Percentiles rank a stretch among this genome's conserved stretches.
Evolutionary conservation across 2,329 filamentous ascomycete species (phyloP).

Genomic region (Pseudogymnoascus sp.): DNA sequence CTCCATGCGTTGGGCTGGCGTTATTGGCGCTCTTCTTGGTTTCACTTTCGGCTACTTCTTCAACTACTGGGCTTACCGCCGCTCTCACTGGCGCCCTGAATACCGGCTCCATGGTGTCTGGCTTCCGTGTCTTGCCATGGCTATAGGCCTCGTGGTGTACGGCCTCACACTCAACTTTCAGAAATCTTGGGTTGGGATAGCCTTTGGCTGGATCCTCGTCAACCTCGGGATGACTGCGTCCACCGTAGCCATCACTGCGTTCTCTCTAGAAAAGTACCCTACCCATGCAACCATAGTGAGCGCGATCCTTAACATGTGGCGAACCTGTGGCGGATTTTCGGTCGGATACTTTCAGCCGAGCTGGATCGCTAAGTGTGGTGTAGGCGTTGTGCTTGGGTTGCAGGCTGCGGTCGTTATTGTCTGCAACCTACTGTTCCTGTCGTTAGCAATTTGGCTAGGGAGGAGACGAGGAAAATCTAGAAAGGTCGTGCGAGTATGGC

Average conservation of each 20-base stretch:
- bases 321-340: slow-evolving; percentile 32
- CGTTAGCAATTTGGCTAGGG: not conserved
- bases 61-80: slow-evolving; percentile 29
- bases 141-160: slow-evolving; percentile 28
- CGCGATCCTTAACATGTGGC: slow-evolving; percentile 34
- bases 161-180: slow-evolving; percentile 30
- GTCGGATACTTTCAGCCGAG: slow-evolving; percentile 21
- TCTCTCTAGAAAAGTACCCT: slow-evolving; percentile 32
- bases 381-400: slow-evolving; percentile 12
- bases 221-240: slow-evolving; percentile 31
- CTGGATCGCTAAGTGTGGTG: slow-evolving; percentile 27
- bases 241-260: slow-evolving; percentile 32
- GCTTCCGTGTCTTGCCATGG: slow-evolving; percentile 28
- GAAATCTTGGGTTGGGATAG: slow-evolving; percentile 32
- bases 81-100: slow-evolving; percentile 26
- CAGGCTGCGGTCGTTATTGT: not conserved
- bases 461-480: no score
- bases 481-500: no score
- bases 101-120: slow-evolving; percentile 32
- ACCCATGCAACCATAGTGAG: slow-evolving; percentile 29
- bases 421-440: not conserved
- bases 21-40: slow-evolving; percentile 30
- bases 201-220: slow-evolving; percentile 33
- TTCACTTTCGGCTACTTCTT: slow-evolving; percentile 31
- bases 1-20: slow-evolving; percentile 32